A percentile compares a stretch with the other conserved stretches of the same genome.
These are phyloP conservation scores for Kurtzmaniella quercitrusa DNA, from an alignment of 1,139 yeast species.

Conservation along the genomic window DNA sequence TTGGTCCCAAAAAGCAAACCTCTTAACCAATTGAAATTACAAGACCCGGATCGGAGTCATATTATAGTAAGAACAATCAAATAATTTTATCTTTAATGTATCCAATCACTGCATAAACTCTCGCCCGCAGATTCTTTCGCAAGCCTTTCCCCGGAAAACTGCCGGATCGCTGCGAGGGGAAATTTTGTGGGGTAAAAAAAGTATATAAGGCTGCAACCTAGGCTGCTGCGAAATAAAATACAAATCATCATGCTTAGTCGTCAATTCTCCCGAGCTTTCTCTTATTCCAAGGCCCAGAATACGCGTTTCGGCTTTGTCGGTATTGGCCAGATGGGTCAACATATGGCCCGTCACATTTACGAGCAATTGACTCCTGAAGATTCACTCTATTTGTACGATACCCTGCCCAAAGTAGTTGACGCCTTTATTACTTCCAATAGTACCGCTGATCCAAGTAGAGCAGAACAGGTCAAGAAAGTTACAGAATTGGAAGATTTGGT, in stretches of 20 bases:
- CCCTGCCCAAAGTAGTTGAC: conserved; percentile 27
- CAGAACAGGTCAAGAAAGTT: conserved; percentile 19
- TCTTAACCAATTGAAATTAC: too few relatives aligned
- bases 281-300: conserved; percentile 8
- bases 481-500: conserved; percentile 26
- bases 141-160: conserved; percentile 1
- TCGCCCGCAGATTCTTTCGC: too few relatives aligned
- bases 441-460: conserved; percentile 20
- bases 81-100: too few relatives aligned
- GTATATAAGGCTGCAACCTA: conserved; percentile 1
- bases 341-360: conserved; percentile 55
- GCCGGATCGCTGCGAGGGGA: conserved; percentile 2
- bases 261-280: conserved; percentile 1
- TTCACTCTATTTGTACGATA: conserved; percentile 43
- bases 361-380: conserved; percentile 38
- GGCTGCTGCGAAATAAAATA: background rate
- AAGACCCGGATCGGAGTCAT: too few relatives aligned
- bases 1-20: too few relatives aligned
- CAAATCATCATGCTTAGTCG: background rate
- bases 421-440: conserved; percentile 25
- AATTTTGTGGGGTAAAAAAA: conserved; percentile 1
- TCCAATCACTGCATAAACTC: background rate
- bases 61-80: too few relatives aligned
- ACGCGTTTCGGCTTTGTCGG: conserved; percentile 52
- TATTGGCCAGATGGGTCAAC: conserved; percentile 58